Base-by-base conservation (phyloP, 441 rosid species). In the Euphorbia schlechtendalii region DNA sequence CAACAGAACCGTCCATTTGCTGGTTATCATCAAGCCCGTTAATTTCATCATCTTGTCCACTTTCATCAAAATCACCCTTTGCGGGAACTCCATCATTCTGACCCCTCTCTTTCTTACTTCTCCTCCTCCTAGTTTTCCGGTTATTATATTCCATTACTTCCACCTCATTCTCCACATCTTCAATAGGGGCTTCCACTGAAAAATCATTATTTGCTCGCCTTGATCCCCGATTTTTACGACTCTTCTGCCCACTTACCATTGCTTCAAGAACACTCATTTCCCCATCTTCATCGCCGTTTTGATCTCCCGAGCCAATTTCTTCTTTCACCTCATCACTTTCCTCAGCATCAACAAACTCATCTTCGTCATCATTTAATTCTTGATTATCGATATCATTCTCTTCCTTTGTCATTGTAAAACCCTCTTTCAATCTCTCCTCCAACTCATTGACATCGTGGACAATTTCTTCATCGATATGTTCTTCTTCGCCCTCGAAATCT, bases 251-350 rank as follows among this genome's bases (percentile, higher is more conserved):
- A 0, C 80, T 80, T 57, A 86, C 64, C 92, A 89, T 91, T 49
- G 84, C 85, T 78, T 89, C 82, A 56, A 91, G 94, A 54, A 89
- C 60, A 71, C 70, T 80, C 60, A 66, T 74, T 70, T 85, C 96
- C 4, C 82, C 88, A 61, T 79, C 84, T 34, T 66, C 89, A 65
- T 36, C 63, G 5, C 34, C 66, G 59, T 13, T 55, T 62, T 43
- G 54, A 18, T 65, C 64, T 38, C 36, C 73, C 56, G 34, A 65
- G 56, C 74, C 68, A 65, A 71, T n/a, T n/a, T n/a, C 67, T 66
- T 22, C 80, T 40, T 74, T 63, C 24, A 41, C 74, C 62, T 73
- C 73, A 40, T 71, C 65, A 32, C 22, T 74, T 59, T 72, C 81
- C 43, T 70, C 82, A 34, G 69, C 86, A 76, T 75, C 69, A 38